Evolutionary conservation across 164 flowering plant species (phyloP).

Genomic region (Paratinospora sagittata): DNA sequence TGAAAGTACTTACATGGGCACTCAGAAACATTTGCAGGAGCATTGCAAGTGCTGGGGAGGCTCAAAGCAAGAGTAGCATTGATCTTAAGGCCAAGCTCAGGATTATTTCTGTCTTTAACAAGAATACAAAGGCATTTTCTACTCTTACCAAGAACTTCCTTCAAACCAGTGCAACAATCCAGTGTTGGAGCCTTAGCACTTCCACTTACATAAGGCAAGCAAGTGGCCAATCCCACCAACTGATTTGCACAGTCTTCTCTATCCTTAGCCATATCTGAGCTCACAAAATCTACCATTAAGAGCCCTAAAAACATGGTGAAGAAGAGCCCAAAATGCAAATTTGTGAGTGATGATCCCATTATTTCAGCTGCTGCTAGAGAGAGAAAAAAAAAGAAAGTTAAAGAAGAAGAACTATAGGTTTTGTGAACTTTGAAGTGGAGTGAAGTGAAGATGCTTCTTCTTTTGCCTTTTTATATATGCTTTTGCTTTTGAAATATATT

Average conservation of each 20-base stretch:
- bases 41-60: too few relatives aligned
- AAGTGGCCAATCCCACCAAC: constrained; percentile 51
- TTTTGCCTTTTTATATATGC: neutral
- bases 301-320: too few relatives aligned
- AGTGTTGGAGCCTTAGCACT: constrained; percentile 50
- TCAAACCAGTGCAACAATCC: constrained; percentile 73
- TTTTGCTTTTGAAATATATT: neutral
- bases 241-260: constrained; percentile 47
- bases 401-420: constrained; percentile 11
- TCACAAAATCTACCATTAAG: too few relatives aligned
- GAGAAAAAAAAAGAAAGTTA: too few relatives aligned
- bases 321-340: too few relatives aligned
- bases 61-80: constrained; percentile 54
- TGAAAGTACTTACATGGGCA: too few relatives aligned
- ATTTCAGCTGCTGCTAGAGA: too few relatives aligned
- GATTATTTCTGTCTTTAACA: constrained; percentile 60
- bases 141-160: constrained; percentile 65
- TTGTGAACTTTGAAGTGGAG: too few relatives aligned
- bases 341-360: too few relatives aligned
- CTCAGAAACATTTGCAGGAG: too few relatives aligned
- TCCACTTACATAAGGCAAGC: constrained; percentile 65
- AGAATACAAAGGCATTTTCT: constrained; percentile 65
- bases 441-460: neutral
- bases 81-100: constrained; percentile 56
- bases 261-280: constrained; percentile 44